Evolutionary conservation across 352 stramenopile species (phyloP).

Genomic region (Pythium utonaiense): DNA sequence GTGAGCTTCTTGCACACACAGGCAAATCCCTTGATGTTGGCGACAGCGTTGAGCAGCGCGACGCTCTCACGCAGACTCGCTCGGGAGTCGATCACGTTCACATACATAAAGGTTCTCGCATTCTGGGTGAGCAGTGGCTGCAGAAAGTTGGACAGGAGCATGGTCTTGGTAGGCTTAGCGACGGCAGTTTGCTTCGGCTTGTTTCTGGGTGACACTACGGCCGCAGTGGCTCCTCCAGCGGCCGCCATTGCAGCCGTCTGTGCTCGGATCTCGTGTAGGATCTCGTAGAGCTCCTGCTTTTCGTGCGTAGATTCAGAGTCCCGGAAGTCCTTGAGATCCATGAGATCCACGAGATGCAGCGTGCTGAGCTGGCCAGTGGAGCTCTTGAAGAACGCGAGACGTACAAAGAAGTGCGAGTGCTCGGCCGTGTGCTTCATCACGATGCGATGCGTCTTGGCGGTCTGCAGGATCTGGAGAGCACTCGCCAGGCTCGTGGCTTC

Average conservation of each 20-base stretch:
- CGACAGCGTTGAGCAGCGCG: conserved; percentile 57
- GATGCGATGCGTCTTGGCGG: conserved; percentile 70
- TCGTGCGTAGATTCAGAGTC: conserved; percentile 41
- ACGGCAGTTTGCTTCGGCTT: not conserved
- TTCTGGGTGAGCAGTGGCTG: conserved; percentile 56
- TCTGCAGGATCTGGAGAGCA: conserved; percentile 58
- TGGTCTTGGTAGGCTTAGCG: conserved; percentile 4
- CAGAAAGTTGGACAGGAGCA: conserved; percentile 57
- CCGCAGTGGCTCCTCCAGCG: not conserved
- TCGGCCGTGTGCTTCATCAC: conserved; percentile 62
- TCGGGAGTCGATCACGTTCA: conserved; percentile 67
- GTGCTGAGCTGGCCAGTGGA: conserved; percentile 54
- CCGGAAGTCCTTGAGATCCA: conserved; percentile 60
- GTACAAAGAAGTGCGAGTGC: conserved; percentile 66
- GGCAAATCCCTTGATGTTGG: conserved; percentile 50
- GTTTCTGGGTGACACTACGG: not conserved
- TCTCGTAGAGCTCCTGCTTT: conserved; percentile 58
- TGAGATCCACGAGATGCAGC: conserved; percentile 57
- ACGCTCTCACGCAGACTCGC: conserved; percentile 59
- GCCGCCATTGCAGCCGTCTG: conserved; percentile 12
- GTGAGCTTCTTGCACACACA: conserved; percentile 52
- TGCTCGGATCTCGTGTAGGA: conserved; percentile 41
- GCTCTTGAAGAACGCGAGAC: conserved; percentile 52
- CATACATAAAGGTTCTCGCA: conserved; percentile 58
- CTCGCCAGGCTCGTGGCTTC: conserved; percentile 40